Evolutionary conservation across 345 rosid genomes (phyloP).

Genomic region (Rhodamnia rubescens): DNA sequence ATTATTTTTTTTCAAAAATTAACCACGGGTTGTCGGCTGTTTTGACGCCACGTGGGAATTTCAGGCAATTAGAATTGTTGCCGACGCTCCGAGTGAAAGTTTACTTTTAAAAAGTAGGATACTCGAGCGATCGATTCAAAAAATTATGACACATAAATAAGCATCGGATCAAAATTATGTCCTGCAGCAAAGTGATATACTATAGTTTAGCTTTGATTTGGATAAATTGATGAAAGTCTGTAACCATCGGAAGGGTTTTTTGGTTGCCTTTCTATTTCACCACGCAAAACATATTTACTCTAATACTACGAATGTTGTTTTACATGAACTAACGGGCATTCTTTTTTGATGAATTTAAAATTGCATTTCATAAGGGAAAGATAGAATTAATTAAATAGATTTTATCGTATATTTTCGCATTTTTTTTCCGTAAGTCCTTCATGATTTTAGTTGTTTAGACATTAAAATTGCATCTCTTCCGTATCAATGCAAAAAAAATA

Average conservation of each 20-base stretch:
- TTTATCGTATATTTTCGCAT: too few relatives aligned
- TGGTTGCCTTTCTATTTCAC: background rate
- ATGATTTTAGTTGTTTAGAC: too few relatives aligned
- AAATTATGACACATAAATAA: background rate
- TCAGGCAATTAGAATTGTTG: background rate
- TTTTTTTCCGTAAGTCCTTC: too few relatives aligned
- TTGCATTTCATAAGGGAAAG: too few relatives aligned
- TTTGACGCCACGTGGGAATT: background rate
- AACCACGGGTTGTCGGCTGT: background rate
- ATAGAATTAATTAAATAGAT: too few relatives aligned
- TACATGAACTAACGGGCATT: too few relatives aligned
- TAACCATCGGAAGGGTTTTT: background rate
- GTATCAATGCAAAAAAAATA: too few relatives aligned
- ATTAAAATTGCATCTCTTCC: too few relatives aligned
- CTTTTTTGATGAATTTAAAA: too few relatives aligned
- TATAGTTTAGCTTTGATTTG: background rate
- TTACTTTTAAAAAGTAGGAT: background rate
- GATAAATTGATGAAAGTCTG: background rate
- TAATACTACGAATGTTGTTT: too few relatives aligned
- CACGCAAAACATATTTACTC: too few relatives aligned
- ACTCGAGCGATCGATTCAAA: background rate
- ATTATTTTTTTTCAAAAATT: too few relatives aligned
- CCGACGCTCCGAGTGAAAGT: background rate
- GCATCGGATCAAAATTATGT: rapidly evolving
- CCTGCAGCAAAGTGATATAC: background rate